A percentile compares a stretch with the other conserved stretches of the same genome.
Conservation (phyloP, 208 protist species). For the Phytomonas sp. region DNA sequence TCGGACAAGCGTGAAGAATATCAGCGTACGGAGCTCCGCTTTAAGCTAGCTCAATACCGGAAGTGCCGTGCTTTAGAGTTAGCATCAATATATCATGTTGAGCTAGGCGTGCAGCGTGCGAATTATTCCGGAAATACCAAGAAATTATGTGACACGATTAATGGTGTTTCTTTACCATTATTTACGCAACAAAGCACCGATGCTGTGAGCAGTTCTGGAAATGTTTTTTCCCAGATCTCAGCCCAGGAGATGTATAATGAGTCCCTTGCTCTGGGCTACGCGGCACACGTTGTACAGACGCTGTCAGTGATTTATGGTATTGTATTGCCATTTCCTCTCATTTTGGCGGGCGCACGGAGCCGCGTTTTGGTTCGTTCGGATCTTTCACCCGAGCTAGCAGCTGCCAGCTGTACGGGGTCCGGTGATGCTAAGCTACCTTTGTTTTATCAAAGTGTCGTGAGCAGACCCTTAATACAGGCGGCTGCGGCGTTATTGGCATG, state of each 20-base stretch:
- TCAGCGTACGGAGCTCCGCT: slow-evolving; percentile 22
- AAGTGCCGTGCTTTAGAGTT: slow-evolving; percentile 21
- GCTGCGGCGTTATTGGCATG: slow-evolving; percentile 31
- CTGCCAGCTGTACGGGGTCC: slow-evolving; percentile 15
- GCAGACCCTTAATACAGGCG: slow-evolving; percentile 42
- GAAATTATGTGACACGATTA: not conserved
- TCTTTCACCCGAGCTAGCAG: slow-evolving; percentile 16
- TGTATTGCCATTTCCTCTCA: slow-evolving; percentile 42
- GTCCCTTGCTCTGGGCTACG: slow-evolving; percentile 39
- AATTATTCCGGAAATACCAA: not conserved
- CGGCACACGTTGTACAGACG: slow-evolving; percentile 38
- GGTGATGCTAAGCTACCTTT: slow-evolving; percentile 34
- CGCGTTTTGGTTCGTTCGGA: slow-evolving; percentile 20
- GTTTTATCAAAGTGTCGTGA: slow-evolving; percentile 20
- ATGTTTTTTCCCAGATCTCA: not conserved
- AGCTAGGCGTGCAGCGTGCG: slow-evolving; percentile 21
- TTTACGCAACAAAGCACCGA: slow-evolving; percentile 2
- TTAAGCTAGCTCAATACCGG: slow-evolving; percentile 20
- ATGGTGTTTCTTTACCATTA: not conserved
- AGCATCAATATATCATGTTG: slow-evolving; percentile 23
- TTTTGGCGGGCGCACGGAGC: slow-evolving; percentile 40
- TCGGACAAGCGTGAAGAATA: slow-evolving; percentile 18
- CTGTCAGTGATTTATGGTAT: slow-evolving; percentile 48
- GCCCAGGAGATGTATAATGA: slow-evolving; percentile 40
- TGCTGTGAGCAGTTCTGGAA: not conserved